A percentile compares a stretch with the other conserved stretches of the same genome.
These are phyloP conservation scores for Thalassiosira hispida DNA, from an alignment of 352 stramenopile genomes.

Conservation along the genomic window DNA sequence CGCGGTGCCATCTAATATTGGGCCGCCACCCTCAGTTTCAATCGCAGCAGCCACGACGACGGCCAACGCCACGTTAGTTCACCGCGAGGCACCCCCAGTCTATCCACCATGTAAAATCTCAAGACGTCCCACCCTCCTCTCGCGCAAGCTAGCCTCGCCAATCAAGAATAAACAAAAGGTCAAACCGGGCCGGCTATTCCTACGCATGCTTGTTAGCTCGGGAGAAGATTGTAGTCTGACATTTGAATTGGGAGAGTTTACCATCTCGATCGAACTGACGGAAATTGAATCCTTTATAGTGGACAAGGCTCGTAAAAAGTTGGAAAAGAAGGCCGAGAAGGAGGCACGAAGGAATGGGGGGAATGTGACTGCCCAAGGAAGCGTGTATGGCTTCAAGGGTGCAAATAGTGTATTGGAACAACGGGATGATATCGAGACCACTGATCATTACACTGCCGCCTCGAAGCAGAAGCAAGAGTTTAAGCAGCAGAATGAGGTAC, in stretches of 20 bases:
- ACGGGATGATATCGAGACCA: neutral
- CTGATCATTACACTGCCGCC: neutral
- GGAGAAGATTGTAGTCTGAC: neutral
- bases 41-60: too few species aligned
- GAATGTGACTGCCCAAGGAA: neutral
- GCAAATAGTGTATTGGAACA: neutral
- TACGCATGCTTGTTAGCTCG: slow-evolving; percentile 20
- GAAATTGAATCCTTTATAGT: slow-evolving; percentile 32
- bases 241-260: slow-evolving; percentile 35
- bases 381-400: neutral
- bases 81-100: neutral
- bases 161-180: slow-evolving; percentile 9
- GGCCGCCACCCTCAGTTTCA: too few species aligned
- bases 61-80: too few species aligned
- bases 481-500: slow-evolving; percentile 9
- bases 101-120: neutral
- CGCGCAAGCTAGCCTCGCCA: neutral
- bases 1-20: too few species aligned
- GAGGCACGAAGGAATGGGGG: neutral
- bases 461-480: neutral
- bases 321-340: slow-evolving; percentile 25
- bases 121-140: neutral
- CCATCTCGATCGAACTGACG: slow-evolving; percentile 19
- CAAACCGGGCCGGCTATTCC: slow-evolving; percentile 26
- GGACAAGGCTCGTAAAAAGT: neutral